phyloP scores from a whole-genome alignment of 306 rosid species.

The Hippophae tibetana region DNA sequence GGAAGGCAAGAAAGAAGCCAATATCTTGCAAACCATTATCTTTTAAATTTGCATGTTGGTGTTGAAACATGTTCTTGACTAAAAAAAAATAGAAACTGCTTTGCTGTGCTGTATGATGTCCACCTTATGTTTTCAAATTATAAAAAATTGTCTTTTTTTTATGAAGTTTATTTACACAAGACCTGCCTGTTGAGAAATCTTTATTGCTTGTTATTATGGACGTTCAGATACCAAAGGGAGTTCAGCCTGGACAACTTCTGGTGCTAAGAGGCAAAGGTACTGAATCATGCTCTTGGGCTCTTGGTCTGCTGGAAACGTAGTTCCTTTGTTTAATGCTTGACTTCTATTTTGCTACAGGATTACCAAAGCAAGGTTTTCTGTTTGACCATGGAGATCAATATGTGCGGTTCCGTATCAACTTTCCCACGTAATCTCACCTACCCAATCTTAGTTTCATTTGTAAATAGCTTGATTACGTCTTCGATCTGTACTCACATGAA shows the following conservation, averaged over 20 bases:
- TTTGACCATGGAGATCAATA: conserved; percentile 82
- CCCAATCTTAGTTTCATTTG: conserved; percentile 1
- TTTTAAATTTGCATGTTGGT: background rate
- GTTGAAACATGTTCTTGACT: background rate
- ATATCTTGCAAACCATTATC: background rate
- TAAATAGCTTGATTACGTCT: too few relatives aligned
- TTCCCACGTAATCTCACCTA: conserved; percentile 48
- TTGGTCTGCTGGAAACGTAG: conserved; percentile 4
- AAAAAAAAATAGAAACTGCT: background rate
- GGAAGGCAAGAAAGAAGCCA: background rate
- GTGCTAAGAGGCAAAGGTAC: conserved; percentile 79
- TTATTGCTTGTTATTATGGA: conserved; percentile 27
- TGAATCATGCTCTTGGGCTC: conserved; percentile 14
- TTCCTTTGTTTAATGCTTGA: background rate
- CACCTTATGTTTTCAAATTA: background rate
- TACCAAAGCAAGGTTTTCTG: conserved; percentile 59
- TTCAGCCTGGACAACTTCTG: conserved; percentile 83
- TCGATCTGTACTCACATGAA: too few relatives aligned
- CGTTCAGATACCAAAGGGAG: conserved; percentile 80
- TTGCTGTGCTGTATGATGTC: background rate
- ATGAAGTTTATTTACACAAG: background rate
- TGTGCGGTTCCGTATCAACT: conserved; percentile 65
- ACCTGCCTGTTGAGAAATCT: conserved; percentile 7
- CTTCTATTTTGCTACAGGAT: conserved; percentile 37
- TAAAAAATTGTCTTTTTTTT: background rate